Conservation (phyloP, 345 rosid species). For the Nasturtium officinale region DNA sequence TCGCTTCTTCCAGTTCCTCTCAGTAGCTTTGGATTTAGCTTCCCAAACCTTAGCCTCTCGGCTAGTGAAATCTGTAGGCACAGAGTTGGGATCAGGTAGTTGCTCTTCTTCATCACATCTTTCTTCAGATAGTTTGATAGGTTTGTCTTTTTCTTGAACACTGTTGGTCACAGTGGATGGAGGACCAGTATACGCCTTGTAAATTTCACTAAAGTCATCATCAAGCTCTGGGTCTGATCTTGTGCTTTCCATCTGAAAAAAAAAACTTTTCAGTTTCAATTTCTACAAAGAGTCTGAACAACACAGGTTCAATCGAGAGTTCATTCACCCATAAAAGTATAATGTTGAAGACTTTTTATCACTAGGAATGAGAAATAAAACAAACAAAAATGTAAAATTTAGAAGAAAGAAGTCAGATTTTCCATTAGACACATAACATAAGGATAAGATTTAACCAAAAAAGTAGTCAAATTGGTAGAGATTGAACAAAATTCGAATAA, state of each 20-base stretch:
- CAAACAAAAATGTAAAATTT: background rate
- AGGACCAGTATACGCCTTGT: conserved; percentile 98
- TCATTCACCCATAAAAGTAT: background rate
- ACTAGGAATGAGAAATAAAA: background rate
- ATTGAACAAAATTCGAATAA: conserved; percentile 2
- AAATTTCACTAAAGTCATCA: conserved; percentile 92
- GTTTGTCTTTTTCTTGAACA: conserved; percentile 56
- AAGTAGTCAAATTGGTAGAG: background rate
- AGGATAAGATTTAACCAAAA: background rate
- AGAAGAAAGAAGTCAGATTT: background rate
- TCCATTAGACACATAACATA: background rate
- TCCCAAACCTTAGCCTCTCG: conserved; percentile 99
- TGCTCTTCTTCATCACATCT: conserved; percentile 73
- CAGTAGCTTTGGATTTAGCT: conserved; percentile 98
- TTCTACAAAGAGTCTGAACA: background rate
- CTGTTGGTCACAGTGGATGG: conserved; percentile 43
- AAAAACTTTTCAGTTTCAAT: conserved; percentile 8
- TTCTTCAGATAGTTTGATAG: conserved; percentile 56
- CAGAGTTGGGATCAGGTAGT: conserved; percentile 92
- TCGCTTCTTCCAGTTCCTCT: conserved; percentile 97
- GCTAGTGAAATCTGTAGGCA: conserved; percentile 96
- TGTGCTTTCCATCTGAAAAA: conserved; percentile 63
- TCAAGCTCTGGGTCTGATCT: conserved; percentile 76
- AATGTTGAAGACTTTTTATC: background rate
- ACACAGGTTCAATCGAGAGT: background rate